Conservation (phyloP, 768 basidiomycete species). For the Kwoniella bestiolae region DNA sequence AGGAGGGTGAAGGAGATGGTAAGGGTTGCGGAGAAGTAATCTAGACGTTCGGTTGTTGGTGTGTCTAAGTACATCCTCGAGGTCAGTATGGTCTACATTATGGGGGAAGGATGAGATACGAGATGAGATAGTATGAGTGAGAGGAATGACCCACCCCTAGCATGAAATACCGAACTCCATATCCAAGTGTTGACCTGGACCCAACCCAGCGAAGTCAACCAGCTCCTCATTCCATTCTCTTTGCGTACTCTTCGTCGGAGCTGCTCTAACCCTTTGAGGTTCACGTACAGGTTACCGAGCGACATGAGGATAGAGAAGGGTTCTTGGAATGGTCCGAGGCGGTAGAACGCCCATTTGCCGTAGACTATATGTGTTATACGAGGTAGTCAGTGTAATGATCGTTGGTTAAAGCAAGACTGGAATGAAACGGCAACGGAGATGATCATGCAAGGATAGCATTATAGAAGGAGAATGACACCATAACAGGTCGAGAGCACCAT, state of each 20-base stretch:
- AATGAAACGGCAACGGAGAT: no score
- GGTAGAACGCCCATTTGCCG: constrained; percentile 97
- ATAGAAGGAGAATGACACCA: no score
- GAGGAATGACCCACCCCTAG: constrained; percentile 68
- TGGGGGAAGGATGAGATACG: not conserved
- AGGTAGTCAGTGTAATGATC: not conserved
- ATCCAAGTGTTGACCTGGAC: constrained; percentile 87
- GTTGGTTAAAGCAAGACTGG: not conserved
- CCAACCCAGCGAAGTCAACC: constrained; percentile 60
- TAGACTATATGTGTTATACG: constrained; percentile 60
- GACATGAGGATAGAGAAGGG: constrained; percentile 90
- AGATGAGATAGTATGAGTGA: not conserved
- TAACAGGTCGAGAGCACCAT: no score
- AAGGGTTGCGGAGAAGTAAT: constrained; percentile 91
- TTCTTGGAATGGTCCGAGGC: constrained; percentile 87
- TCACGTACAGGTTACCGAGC: constrained; percentile 78
- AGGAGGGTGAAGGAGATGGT: constrained; percentile 82
- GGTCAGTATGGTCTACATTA: not conserved
- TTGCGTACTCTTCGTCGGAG: constrained; percentile 43
- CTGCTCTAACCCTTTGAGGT: constrained; percentile 65
- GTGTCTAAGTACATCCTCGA: constrained; percentile 64
- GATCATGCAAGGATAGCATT: no score
- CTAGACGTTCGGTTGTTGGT: constrained; percentile 81
- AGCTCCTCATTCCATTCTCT: constrained; percentile 45
- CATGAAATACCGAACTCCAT: constrained; percentile 91